Base-by-base conservation (phyloP, 805 yeast genomes). In the Lachancea fermentati region DNA sequence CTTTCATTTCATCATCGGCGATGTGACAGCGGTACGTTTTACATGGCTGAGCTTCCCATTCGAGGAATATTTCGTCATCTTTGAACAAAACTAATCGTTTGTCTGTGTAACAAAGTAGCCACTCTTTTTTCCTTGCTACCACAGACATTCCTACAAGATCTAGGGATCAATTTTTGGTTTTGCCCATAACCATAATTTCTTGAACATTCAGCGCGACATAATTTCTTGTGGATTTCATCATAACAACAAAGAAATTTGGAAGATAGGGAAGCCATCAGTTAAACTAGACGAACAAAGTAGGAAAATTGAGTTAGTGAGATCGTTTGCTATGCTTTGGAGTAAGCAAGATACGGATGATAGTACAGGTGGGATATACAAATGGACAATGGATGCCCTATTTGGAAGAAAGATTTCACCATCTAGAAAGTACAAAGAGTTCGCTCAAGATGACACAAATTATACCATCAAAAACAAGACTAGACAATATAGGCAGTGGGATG, bases 341-440 rank as follows among this genome's bases (percentile, higher is more conserved):
- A 22, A 22, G 26, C 26, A 19, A 11, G 42, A 38, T 32, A 34
- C 32, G 9, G 41, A 32, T 15, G 43, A 43, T 15, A 36, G 32
- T 32, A 39, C 46, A 3, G 46, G 46, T 11, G 55, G 54, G 4
- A 44, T 52, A 5, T 51, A 44, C 40, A 49, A 44, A 33, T 60
- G 65, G 65, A 55, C 62, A 1, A 49, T 51, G 36, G 65, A 60
- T 43, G 63, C 65, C 2, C 33, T 60, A 18, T 58, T 60, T 45
- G 58, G 58, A 5, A 43, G 56, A 15, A 35, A 45, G 15, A 38
- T 49, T 12, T 55, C 62, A 3, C 64, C 64, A 16, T 54, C 58
- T 2, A 49, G 51, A 34, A 57, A 55, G 38, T 59, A 55, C 36
- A 50, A 44, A 30, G 54, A 52, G 25, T 46, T 45, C 34, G 46